Conservation (phyloP, 495 filamentous ascomycete genomes). For the Lepraria neglecta region DNA sequence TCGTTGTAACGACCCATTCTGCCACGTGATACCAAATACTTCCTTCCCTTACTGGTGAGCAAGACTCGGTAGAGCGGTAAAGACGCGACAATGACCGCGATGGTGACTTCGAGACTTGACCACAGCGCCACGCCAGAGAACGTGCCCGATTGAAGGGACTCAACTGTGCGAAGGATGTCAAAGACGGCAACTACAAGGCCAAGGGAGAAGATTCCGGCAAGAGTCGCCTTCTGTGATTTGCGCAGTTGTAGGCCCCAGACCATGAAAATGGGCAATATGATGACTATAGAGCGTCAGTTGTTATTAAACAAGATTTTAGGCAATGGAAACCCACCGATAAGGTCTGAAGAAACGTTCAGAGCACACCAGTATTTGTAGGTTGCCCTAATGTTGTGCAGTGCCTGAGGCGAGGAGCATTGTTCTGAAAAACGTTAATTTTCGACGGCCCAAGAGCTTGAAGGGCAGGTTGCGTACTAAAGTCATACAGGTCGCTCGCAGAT, state of each 20-base stretch:
- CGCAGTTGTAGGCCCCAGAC: constrained; percentile 19
- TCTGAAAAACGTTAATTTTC: neutral
- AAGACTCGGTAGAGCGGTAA: constrained; percentile 18
- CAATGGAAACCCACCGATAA: constrained; percentile 5
- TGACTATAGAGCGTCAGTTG: constrained; percentile 8
- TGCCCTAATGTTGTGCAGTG: constrained; percentile 15
- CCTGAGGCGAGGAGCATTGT: constrained; percentile 14
- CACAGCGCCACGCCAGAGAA: constrained; percentile 20
- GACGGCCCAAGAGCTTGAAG: neutral
- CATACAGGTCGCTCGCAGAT: constrained; percentile 17
- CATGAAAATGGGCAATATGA: constrained; percentile 19
- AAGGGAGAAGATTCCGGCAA: constrained; percentile 18
- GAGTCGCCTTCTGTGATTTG: constrained; percentile 9
- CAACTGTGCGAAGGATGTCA: constrained; percentile 23
- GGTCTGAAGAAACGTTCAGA: constrained; percentile 18
- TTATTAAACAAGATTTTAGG: neutral
- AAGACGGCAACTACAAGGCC: constrained; percentile 17
- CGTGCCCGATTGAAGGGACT: constrained; percentile 19
- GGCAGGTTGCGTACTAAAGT: constrained; percentile 2
- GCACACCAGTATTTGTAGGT: constrained; percentile 24
- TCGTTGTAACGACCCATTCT: constrained; percentile 7
- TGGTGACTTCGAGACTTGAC: constrained; percentile 22
- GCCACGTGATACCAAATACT: constrained; percentile 6
- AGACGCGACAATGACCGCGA: constrained; percentile 20
- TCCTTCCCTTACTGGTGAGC: constrained; percentile 15